Conservation (phyloP, 306 rosid genomes). For the Trichosanthes cucumerina region DNA sequence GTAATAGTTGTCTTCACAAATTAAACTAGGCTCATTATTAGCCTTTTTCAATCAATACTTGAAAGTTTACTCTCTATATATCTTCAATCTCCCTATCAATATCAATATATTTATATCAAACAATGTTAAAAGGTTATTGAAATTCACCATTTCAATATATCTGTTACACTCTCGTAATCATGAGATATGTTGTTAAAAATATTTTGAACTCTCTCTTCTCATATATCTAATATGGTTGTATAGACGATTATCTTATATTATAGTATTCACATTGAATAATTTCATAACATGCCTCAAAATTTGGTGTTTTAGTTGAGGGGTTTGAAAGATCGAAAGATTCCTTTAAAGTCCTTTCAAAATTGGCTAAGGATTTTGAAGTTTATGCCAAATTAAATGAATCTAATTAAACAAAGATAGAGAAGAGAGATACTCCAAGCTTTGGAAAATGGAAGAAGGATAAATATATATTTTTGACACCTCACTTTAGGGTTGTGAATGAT, state of each 20-base stretch:
- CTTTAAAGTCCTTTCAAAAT: constrained; percentile 1
- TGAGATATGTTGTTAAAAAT: no score
- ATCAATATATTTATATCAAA: no score
- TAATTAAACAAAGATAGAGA: not conserved
- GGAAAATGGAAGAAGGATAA: not conserved
- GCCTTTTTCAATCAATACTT: no score
- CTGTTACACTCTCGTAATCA: not conserved
- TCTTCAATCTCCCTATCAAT: no score
- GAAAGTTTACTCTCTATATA: no score
- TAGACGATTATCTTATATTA: not conserved
- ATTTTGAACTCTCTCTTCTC: not conserved
- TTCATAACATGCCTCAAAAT: not conserved
- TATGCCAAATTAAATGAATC: constrained; percentile 12
- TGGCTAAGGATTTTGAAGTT: not conserved
- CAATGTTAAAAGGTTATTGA: no score
- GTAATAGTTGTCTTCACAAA: no score
- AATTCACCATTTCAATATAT: no score
- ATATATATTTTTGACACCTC: not conserved
- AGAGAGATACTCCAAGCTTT: not conserved
- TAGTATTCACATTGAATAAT: not conserved
- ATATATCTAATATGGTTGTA: not conserved
- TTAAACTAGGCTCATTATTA: no score
- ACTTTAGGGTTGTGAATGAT: constrained; percentile 1
- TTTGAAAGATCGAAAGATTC: not conserved
- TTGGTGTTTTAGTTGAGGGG: not conserved